A percentile compares a stretch with the other conserved stretches of the same genome.
These are phyloP conservation scores for Gaultheria prostrata DNA, from an alignment of 148 eudicot species.

Conservation along the genomic window DNA sequence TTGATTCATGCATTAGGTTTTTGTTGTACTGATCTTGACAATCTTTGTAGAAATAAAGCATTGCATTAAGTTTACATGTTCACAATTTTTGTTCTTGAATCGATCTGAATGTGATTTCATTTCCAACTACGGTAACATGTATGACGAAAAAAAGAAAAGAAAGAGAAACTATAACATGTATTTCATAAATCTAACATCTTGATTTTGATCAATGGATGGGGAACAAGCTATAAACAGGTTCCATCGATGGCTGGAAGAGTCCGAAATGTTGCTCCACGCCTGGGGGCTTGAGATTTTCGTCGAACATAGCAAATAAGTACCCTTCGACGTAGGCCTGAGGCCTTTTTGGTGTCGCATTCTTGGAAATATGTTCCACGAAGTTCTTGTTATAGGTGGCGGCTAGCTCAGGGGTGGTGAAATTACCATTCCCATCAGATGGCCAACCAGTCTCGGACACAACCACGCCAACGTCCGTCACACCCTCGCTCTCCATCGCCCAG, in stretches of 20 bases:
- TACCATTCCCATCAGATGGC: slow-evolving; percentile 36
- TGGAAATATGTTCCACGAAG: slow-evolving; percentile 18
- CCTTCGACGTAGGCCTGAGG: slow-evolving; percentile 21
- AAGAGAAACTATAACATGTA: too few relatives aligned
- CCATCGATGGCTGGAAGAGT: slow-evolving; percentile 22
- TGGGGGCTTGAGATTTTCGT: slow-evolving; percentile 30
- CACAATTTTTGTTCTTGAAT: neutral
- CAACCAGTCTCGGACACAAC: slow-evolving; percentile 40
- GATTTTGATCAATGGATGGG: neutral
- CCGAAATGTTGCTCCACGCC: slow-evolving; percentile 40
- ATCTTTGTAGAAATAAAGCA: neutral
- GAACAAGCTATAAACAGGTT: slow-evolving; percentile 21
- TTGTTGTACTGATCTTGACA: too few relatives aligned
- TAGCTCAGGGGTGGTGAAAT: slow-evolving; percentile 28
- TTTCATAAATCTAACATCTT: neutral
- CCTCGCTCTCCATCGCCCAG: slow-evolving; percentile 39
- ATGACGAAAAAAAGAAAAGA: too few relatives aligned
- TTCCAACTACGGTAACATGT: neutral
- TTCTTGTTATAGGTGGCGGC: slow-evolving; percentile 35
- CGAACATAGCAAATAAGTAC: slow-evolving; percentile 36
- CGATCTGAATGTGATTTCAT: neutral
- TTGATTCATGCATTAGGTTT: neutral
- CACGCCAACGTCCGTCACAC: slow-evolving; percentile 17
- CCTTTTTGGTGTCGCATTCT: slow-evolving; percentile 33
- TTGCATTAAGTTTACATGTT: neutral